Evolutionary conservation across 768 basidiomycete species (phyloP), one percentile per base, ranked within the genome.

Genomic region (Bullera alba): DNA sequence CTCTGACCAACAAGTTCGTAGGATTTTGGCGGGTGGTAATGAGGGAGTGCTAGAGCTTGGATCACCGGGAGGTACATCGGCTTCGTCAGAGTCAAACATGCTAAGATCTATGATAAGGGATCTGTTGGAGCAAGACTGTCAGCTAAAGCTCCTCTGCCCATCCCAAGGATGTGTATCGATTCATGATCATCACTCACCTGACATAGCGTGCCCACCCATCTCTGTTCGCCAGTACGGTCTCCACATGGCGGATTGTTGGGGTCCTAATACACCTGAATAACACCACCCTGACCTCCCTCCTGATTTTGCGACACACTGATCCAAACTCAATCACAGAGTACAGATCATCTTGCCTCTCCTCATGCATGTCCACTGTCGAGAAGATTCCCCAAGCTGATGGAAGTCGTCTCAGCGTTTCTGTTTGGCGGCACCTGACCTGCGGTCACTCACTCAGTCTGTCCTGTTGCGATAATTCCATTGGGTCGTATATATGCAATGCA

Each of bases 321-420:
- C 61, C 66, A 14, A 70, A 57, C 2, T 48, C 46, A 10, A 70
- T 54, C 22, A 70, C 41, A 17, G 57, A 51, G 12, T 43, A 50
- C 3, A 70, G 57, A 22, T 59, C 59, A 19, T 52, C 55, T 46
- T 67, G 63, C 19, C 69, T 46, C 17, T 59, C 55, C 17, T 56
- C 54, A 42, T 67, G 59, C 66, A 67, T 67, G 46, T 70, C 69
- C 22, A 70, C 65, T 2, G 69, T 70, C 10, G 66, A 68, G 60
- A 70, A 70, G 34, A 70, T 67, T 14, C 66, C 64, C 69, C 69
- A 70, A 51, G 69, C 65, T 64, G 48, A 21, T 29, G 47, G 48
- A 17, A 37, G 51, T 19, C 21, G 19, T 39, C 37, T 2, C 3
- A 2, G 44, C 29, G 15, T 19, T 14, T 48, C 25, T 14, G 19